These are phyloP conservation scores for Periconia digitata DNA, from an alignment of 2,329 filamentous ascomycete species.

Conservation along the genomic window DNA sequence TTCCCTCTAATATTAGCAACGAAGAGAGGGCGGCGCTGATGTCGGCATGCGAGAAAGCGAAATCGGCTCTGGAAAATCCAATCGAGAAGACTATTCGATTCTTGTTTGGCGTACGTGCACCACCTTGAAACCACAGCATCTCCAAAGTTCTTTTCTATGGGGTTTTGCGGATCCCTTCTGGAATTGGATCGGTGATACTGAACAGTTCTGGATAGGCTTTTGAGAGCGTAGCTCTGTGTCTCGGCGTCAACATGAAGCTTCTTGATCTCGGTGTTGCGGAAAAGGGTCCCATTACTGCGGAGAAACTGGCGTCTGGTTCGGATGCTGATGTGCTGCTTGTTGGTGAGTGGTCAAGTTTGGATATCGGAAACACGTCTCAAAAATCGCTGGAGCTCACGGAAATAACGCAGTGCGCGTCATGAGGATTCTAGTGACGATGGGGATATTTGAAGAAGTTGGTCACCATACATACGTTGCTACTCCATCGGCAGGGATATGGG, in stretches of 20 bases:
- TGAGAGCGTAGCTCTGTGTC: conserved; percentile 1
- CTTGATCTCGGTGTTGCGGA: conserved; percentile 1
- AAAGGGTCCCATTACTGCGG: conserved; percentile 1
- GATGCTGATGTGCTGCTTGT: conserved; percentile 1
- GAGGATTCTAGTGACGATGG: conserved; percentile 4
- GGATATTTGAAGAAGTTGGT: background rate
- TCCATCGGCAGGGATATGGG: background rate
- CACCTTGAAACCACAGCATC: background rate
- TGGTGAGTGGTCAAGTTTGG: background rate
- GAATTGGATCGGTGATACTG: background rate
- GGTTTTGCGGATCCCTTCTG: background rate
- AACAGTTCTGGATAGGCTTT: background rate
- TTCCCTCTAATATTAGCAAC: conserved; percentile 1
- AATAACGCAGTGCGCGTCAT: conserved; percentile 1
- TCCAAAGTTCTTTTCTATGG: background rate
- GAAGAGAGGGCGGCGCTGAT: conserved; percentile 4
- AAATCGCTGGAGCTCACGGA: background rate
- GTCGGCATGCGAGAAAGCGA: background rate
- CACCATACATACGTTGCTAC: conserved; percentile 3
- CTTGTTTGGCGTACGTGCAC: conserved; percentile 4
- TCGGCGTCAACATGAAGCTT: conserved; percentile 5
- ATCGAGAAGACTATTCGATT: conserved; percentile 5
- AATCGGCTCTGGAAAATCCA: conserved; percentile 1
- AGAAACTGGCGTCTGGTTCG: background rate
- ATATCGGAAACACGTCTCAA: background rate